Conservation (phyloP, 2,329 filamentous ascomycete species). For the Aspergillus viridinutans region DNA sequence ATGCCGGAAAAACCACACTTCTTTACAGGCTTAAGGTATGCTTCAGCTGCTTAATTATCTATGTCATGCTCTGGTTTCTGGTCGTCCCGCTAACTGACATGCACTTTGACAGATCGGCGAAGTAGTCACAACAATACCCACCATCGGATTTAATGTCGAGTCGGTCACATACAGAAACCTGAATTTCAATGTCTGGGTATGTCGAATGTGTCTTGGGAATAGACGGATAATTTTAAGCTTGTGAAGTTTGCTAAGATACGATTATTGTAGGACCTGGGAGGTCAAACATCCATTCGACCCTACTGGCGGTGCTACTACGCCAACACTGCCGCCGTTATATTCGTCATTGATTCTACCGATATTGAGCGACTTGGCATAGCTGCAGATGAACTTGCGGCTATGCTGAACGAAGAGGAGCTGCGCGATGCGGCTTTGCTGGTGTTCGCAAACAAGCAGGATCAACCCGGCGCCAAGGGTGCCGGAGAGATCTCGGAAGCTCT, state of each 20-base stretch:
- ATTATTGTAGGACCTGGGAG: conserved; percentile 70
- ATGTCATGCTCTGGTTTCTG: neutral
- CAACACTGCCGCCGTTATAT: conserved; percentile 96
- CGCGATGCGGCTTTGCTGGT: conserved; percentile 88
- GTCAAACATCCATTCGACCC: conserved; percentile 95
- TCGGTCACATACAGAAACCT: conserved; percentile 97
- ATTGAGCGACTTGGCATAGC: conserved; percentile 92
- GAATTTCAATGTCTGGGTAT: conserved; percentile 97
- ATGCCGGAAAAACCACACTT: conserved; percentile 95
- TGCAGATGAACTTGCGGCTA: conserved; percentile 84
- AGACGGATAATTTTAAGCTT: neutral
- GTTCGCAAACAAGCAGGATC: conserved; percentile 99
- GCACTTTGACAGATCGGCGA: conserved; percentile 72
- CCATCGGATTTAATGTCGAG: conserved; percentile 98
- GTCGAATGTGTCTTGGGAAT: conserved; percentile 24
- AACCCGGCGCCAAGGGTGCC: conserved; percentile 92
- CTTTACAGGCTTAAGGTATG: conserved; percentile 90
- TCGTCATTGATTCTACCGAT: conserved; percentile 97
- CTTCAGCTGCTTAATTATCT: neutral
- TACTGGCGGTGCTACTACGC: conserved; percentile 99
- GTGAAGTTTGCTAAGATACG: neutral
- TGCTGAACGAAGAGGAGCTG: conserved; percentile 96
- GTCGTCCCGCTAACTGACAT: neutral
- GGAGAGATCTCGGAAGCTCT: conserved; percentile 95
- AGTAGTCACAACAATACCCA: conserved; percentile 97